Evolutionary conservation across 2,329 filamentous ascomycete genomes (phyloP).

Genomic region (Sclerotinia glacialis): DNA sequence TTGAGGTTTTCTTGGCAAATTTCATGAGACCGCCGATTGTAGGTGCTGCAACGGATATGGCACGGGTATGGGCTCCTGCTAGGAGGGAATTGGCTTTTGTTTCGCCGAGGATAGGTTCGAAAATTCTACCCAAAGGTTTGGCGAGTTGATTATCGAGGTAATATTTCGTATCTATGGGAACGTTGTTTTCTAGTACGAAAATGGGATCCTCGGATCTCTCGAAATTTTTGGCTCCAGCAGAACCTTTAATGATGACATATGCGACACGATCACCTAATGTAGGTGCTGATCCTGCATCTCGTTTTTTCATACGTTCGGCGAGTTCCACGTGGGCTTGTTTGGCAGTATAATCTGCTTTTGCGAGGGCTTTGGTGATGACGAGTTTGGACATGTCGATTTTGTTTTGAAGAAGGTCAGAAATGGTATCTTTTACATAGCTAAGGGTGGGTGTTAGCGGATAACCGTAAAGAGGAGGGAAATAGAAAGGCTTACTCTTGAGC

Average conservation of each 20-base stretch:
- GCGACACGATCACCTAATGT: constrained; percentile 21
- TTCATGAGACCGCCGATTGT: constrained; percentile 95
- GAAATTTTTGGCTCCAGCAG: constrained; percentile 87
- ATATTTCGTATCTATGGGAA: constrained; percentile 97
- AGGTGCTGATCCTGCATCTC: constrained; percentile 20
- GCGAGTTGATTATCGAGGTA: constrained; percentile 98
- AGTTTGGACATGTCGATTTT: constrained; percentile 99
- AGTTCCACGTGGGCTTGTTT: constrained; percentile 97
- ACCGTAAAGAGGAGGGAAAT: neutral
- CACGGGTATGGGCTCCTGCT: constrained; percentile 90
- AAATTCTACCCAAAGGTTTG: constrained; percentile 91
- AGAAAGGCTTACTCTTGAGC: constrained; percentile 77
- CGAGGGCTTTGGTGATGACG: constrained; percentile 95
- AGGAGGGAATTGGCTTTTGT: constrained; percentile 84
- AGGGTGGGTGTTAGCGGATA: neutral
- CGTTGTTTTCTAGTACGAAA: constrained; percentile 94
- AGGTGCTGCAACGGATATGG: constrained; percentile 87
- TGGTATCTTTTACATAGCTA: constrained; percentile 81
- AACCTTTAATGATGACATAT: constrained; percentile 95
- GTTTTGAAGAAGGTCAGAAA: constrained; percentile 92
- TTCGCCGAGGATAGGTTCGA: constrained; percentile 95
- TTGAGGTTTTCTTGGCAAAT: constrained; percentile 95
- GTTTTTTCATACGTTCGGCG: constrained; percentile 76
- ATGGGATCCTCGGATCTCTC: constrained; percentile 97
- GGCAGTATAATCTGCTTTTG: constrained; percentile 82